Evolutionary conservation across 768 basidiomycete genomes (phyloP), one percentile per base, ranked within the genome.

Genomic region (Austroboletus eburneus): DNA sequence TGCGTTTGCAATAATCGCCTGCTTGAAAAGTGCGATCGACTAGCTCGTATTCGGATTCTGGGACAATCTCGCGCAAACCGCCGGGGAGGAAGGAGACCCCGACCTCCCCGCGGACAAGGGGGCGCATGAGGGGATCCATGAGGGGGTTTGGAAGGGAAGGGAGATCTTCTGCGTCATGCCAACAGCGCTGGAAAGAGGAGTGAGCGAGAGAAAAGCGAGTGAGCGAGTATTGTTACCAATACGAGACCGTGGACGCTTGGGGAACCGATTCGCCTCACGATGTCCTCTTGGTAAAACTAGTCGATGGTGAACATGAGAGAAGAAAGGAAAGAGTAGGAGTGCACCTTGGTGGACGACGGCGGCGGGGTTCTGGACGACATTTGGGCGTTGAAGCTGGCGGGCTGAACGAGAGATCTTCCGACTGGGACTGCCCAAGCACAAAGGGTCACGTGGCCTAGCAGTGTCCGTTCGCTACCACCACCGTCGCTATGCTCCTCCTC

Each of bases 151-250:
- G 62, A 3, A 72, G 68, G 0, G 67, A 66, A 25, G 74, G 75
- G 13, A 79, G 61, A 49, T 90, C 88, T 53, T 93, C 90, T 9
- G 83, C 81, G 62, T 92, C 89, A 51, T 89, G 85, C 91, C 91
- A 93, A 57, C 85, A 89, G 67, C 88, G 80, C 91, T 93, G 61
- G 9, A 42, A 32, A n/a, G 35, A 42, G 7, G 4, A 29, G 39
- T 60, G 47, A 52, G 53, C 30, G 23, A 33, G 40, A 30, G 16
- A 33, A 14, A 12, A 14, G 25, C 43, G 24, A 41, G 18, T 24
- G 18, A 21, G 34, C 23, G 23, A 24, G 20, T 45, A 18, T 40
- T 56, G 72, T 49, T 62, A 88, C 89, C 67, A 90, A 64, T 40
- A 91, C 82, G 51, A 87, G 72, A 23, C 79, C 87, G 55, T 74